Base-by-base conservation (phyloP, 371 early-diverging fungal species). In the Mucor circinelloides region DNA sequence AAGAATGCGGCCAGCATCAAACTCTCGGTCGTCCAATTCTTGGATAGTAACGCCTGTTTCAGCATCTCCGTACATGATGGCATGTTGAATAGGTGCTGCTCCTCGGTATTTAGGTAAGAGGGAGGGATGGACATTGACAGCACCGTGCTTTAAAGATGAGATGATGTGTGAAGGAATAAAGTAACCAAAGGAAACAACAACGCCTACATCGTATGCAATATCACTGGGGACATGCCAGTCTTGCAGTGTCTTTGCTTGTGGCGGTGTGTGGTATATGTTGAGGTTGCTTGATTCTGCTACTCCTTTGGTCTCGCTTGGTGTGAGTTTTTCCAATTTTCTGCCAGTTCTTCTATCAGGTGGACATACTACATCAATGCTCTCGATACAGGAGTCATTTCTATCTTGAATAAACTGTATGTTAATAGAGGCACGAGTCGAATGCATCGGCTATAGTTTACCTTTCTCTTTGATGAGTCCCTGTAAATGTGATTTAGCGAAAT, bases 141-240 rank as follows among this genome's bases (percentile, higher is more conserved):
- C 90, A n/a, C 90, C 94, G 40, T 78, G 65, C 15, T 79, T 80
- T 69, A 97, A 94, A 0, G 75, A 60, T 0, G 78, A 61, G 28
- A 97, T 88, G 17, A 97, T 75, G 9, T 80, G 69, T 3, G 79
- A 69, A 0, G 99, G 95, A 25, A 98, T 72, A 70, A 97, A 96
- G 73, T 92, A 92, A 1, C 96, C 95, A 81, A 95, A 97, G 1
- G 96, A 96, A 0, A 96, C 95, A 27, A 95, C 97, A 0, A 97
- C 82, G 5, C 92, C 98, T n/a, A 98, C 72, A 75, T 96, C 94
- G 73, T 67, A 85, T 8, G 34, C 30, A 54, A 38, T 57, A 61
- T 31, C 64, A 27, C 73, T 76, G 52, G 71, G 79, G 56, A 64
- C 57, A 48, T 65, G 71, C 81, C 81, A 83, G 32, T 72, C 73